phyloP scores from a whole-genome alignment of 2,329 filamentous ascomycete species.

The Orbilia blumenaviensis region DNA sequence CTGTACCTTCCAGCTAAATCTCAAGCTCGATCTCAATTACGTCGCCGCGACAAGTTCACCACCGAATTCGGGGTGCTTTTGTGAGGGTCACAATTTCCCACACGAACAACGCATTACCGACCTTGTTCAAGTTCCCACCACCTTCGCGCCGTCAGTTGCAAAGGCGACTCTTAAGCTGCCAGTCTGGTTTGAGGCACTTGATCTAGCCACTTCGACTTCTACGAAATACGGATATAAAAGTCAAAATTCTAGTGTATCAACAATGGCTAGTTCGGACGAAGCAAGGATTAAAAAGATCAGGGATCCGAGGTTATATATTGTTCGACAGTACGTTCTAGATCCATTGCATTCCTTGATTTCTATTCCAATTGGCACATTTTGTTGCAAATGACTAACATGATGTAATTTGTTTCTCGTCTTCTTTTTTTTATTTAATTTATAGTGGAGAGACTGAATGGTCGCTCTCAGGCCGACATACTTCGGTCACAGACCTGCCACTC shows the following conservation, averaged over 20 bases:
- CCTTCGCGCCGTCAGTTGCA: too few species aligned
- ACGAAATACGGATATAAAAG: not conserved
- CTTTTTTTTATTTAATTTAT: too few species aligned
- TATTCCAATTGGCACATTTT: not conserved
- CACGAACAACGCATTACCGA: constrained; percentile 33
- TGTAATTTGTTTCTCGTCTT: not conserved
- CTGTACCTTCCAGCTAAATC: not conserved
- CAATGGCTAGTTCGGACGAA: constrained; percentile 49
- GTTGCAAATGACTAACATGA: not conserved
- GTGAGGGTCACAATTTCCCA: constrained; percentile 25
- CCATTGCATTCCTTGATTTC: not conserved
- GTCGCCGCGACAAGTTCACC: not conserved
- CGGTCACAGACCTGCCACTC: constrained; percentile 83
- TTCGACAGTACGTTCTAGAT: constrained; percentile 35
- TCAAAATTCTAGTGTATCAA: not conserved
- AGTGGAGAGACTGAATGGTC: constrained; percentile 87
- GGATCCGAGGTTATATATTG: constrained; percentile 50
- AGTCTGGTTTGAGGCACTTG: constrained; percentile 28
- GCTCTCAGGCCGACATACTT: constrained; percentile 83
- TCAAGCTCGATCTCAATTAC: not conserved
- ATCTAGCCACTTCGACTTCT: constrained; percentile 10
- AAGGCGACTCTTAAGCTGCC: not conserved
- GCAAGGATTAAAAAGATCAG: constrained; percentile 51
- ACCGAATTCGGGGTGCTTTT: not conserved
- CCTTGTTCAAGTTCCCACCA: not conserved